phyloP scores from a whole-genome alignment of 2,329 filamentous ascomycete species.

The Didymella arachidicola region DNA sequence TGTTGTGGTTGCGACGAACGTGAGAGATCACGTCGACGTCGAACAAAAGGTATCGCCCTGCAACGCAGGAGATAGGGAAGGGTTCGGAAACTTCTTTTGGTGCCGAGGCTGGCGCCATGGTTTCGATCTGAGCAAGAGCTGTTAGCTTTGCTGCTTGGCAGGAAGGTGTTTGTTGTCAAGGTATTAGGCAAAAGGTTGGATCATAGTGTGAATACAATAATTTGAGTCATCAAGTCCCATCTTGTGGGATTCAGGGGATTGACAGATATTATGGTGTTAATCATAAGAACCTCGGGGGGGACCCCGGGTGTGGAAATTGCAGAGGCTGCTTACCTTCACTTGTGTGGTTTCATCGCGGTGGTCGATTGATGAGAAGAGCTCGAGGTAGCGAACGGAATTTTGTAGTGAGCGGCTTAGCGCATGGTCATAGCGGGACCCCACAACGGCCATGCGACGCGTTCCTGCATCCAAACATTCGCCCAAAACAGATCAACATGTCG shows the following conservation, averaged over 20 bases:
- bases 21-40: constrained; percentile 80
- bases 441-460: constrained; percentile 17
- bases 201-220: constrained; percentile 53
- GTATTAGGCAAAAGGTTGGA: constrained; percentile 25
- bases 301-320: constrained; percentile 13
- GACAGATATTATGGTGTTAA: constrained; percentile 82
- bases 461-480: constrained; percentile 21
- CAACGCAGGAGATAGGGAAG: constrained; percentile 81
- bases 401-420: constrained; percentile 26
- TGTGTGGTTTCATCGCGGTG: constrained; percentile 47
- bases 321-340: constrained; percentile 43
- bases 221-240: constrained; percentile 61
- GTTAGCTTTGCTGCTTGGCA: constrained; percentile 32
- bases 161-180: constrained; percentile 5
- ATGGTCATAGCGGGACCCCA: constrained; percentile 23
- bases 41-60: constrained; percentile 86
- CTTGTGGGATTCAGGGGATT: constrained; percentile 73
- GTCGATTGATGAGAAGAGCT: constrained; percentile 24
- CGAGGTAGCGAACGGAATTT: constrained; percentile 26
- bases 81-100: constrained; percentile 57
- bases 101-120: constrained; percentile 43
- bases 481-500: constrained; percentile 30
- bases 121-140: constrained; percentile 28
- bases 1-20: constrained; percentile 80
- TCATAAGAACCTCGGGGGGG: constrained; percentile 50